phyloP scores from a whole-genome alignment of 192 early-diverging fungal species.

The Coemansia sp. region DNA sequence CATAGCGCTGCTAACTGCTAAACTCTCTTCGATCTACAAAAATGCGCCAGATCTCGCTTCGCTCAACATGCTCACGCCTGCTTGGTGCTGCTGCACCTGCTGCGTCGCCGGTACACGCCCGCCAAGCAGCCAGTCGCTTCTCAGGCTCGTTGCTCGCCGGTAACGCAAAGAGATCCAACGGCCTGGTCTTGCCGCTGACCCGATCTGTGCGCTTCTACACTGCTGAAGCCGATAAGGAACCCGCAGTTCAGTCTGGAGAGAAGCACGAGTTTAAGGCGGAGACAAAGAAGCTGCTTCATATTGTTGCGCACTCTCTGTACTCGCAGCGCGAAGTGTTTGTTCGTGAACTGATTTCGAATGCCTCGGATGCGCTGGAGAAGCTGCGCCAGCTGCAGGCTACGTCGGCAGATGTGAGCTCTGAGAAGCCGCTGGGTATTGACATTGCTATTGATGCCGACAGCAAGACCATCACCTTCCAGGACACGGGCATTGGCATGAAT shows the following conservation, averaged over 20 bases:
- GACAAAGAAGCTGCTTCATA: constrained; percentile 84
- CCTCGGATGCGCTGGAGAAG: constrained; percentile 96
- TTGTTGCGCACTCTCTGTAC: constrained; percentile 97
- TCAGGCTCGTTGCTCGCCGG: background rate
- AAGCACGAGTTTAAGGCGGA: constrained; percentile 82
- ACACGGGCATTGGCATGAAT: constrained; percentile 97
- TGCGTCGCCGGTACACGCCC: background rate
- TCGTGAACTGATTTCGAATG: constrained; percentile 94
- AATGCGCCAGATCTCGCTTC: constrained; percentile 45
- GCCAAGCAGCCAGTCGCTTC: background rate
- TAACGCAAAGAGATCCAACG: background rate
- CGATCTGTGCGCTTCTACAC: constrained; percentile 31
- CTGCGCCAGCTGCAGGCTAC: constrained; percentile 78
- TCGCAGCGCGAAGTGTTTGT: constrained; percentile 95
- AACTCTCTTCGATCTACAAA: background rate
- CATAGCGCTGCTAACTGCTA: background rate
- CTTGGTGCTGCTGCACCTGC: constrained; percentile 2
- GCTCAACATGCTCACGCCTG: constrained; percentile 20
- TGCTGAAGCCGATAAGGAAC: constrained; percentile 17
- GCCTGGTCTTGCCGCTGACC: background rate
- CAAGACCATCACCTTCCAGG: constrained; percentile 79
- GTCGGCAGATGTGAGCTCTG: constrained; percentile 78
- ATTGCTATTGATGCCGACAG: constrained; percentile 73
- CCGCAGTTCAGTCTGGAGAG: constrained; percentile 37
- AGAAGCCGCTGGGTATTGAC: constrained; percentile 76